Evolutionary conservation across 306 rosid species (phyloP), one percentile per base, ranked within the genome.

Genomic region (Leucaena leucocephala): DNA sequence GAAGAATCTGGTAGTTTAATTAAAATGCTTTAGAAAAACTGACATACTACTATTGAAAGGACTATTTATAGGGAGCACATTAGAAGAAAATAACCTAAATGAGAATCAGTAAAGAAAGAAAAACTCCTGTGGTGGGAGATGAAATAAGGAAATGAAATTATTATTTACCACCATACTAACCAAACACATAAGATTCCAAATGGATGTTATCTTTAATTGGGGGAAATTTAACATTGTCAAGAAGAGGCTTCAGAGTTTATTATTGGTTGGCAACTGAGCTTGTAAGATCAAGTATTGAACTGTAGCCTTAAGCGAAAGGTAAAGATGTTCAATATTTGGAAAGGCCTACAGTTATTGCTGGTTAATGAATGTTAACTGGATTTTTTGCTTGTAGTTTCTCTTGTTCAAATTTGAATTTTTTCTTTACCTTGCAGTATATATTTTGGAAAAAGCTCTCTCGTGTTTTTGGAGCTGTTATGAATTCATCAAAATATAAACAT

Each of bases 311-410:
- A 19, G 15, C 52, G 1, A 42, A 19, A n/a, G 14, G 48, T 13
- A 42, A 40, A 42, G 43, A 34, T 63, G 19, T 6, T 38, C 27
- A 7, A 17, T 15, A 10, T 42, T 14, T 11, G 52, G 42, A 36
- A 10, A 50, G 21, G 43, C 43, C 68, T 71, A 50, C 42, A 12
- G 33, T 49, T 17, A 19, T 35, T 61, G 22, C 21, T 80, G 74
- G 36, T 77, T 61, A 57, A 64, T 76, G 84, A 72, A 38, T 76
- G 71, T 58, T 45, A 62, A 11, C 40, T 5, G 17, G 68, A 58
- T 54, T 66, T 80, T 57, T 68, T 45, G 45, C 44, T 62, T 64
- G 44, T 16, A 36, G 39, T 2, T 54, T 43, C 64, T 70, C 48
- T 78, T 36, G 13, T 27, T n/a, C 63, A 66, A 34, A 72, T 48